Evolutionary conservation across 441 rosid genomes (phyloP), one percentile per base, ranked within the genome.

Genomic region (Croton laevigatus): DNA sequence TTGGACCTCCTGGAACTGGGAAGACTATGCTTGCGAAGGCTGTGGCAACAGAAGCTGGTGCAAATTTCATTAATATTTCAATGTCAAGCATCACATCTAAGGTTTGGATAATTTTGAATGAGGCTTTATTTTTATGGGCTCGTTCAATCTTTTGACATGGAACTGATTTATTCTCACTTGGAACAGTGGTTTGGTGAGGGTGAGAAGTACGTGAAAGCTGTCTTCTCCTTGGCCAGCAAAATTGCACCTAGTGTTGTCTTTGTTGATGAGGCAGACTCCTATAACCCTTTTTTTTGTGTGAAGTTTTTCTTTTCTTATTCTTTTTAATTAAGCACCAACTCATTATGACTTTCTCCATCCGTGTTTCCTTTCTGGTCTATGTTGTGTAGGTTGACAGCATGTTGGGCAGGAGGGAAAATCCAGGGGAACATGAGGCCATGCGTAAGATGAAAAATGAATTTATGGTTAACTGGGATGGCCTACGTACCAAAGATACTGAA

Each of bases 1-100:
- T 94, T 82, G 98, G 98, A 77, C 98, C 96, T 51, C 98, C 98
- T 66, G 97, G 98, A 65, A 94, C 98, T 40, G 97, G 98, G 40
- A 94, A 94, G 81, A 94, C 97, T 37, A 91, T 94, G 96, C 86
- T 94, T 49, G 98, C 98, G 19, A 94, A 91, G 84, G 97, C 97
- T 9, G 93, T 94, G 64, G 98, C 98, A 59, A 94, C 94, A 7
- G 98, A 91, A 84, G 98, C 97, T 71, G 96, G 97, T 71, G 98
- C 98, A 65, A 91, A 90, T 80, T 91, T 94, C 75, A 94, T 94
- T 69, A 94, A 91, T 75, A 89, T 94, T 34, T 91, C 98, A 60
- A 88, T 91, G 97, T 94, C 98, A n/a, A 94, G 95, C 86, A 91
- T 91, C 76, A 90, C 97, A 42, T 94, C 98, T 17, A 94, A 91